A percentile compares a stretch with the other conserved stretches of the same genome.
phyloP scores from a whole-genome alignment of 1,284 basidiomycete species.

The Gastroboletus turbinatus region DNA sequence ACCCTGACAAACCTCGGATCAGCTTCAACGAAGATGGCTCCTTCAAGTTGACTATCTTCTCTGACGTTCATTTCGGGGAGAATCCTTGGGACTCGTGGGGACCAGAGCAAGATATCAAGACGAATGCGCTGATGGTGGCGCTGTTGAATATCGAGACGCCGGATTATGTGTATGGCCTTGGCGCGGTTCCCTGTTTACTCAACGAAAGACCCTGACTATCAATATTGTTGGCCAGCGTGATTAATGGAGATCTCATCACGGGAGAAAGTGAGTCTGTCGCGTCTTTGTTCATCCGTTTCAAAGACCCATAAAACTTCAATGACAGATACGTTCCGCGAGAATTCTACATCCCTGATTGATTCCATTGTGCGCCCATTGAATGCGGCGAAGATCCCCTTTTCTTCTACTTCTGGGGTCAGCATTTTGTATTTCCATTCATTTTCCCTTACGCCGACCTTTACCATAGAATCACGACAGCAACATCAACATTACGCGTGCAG shows the following conservation, averaged over 20 bases:
- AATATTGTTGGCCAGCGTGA: constrained; percentile 43
- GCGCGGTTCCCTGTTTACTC: background rate
- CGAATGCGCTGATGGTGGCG: constrained; percentile 50
- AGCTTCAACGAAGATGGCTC: constrained; percentile 51
- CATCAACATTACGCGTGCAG: constrained; percentile 60
- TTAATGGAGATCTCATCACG: constrained; percentile 67
- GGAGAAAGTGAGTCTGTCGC: constrained; percentile 51
- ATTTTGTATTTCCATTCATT: background rate
- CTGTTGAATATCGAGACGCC: constrained; percentile 55
- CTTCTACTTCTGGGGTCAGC: constrained; percentile 57
- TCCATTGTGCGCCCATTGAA: constrained; percentile 50
- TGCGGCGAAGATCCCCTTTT: constrained; percentile 48
- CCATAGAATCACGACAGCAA: constrained; percentile 69
- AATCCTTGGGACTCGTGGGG: constrained; percentile 70
- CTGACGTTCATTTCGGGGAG: constrained; percentile 68
- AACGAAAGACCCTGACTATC: background rate
- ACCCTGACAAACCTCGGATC: constrained; percentile 48
- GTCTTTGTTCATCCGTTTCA: background rate
- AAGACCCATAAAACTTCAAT: background rate
- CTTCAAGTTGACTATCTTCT: constrained; percentile 68
- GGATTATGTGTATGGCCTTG: constrained; percentile 56
- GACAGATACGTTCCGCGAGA: constrained; percentile 61
- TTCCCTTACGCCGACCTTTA: background rate
- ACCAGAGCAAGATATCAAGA: constrained; percentile 52
- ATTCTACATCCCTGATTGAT: constrained; percentile 51